Conservation (phyloP, 208 protist species). For the Leishmania arabica region DNA sequence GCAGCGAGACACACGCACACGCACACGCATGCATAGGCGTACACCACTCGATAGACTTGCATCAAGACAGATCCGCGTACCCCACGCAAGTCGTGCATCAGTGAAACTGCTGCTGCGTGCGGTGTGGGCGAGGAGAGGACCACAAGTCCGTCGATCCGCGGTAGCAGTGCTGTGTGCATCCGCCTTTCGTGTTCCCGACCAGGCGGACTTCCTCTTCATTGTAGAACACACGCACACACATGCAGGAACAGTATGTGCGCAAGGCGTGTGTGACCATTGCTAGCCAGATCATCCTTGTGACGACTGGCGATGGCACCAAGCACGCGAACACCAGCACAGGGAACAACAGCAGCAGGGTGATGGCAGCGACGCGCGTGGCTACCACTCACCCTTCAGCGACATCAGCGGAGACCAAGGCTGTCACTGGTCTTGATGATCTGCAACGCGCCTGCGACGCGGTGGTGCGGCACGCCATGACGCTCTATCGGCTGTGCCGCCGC, state of each 20-base stretch:
- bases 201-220: background rate
- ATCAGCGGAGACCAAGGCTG: background rate
- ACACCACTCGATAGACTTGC: background rate
- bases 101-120: background rate
- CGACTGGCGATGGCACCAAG: background rate
- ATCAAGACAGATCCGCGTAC: background rate
- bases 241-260: conserved; percentile 69
- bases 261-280: conserved; percentile 38
- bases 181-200: background rate
- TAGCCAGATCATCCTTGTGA: conserved; percentile 47
- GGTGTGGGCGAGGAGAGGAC: background rate
- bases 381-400: background rate
- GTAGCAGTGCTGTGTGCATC: background rate
- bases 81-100: background rate
- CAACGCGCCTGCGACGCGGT: conserved; percentile 28
- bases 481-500: conserved; percentile 65
- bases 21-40: background rate
- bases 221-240: conserved; percentile 14
- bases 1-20: background rate
- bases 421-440: conserved; percentile 17
- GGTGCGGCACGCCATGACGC: conserved; percentile 47
- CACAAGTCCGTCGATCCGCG: background rate
- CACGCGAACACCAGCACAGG: background rate
- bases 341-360: background rate
- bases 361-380: background rate